These are phyloP conservation scores for Retiboletus flavoniger DNA, from an alignment of 1,284 basidiomycete genomes.

Conservation along the genomic window DNA sequence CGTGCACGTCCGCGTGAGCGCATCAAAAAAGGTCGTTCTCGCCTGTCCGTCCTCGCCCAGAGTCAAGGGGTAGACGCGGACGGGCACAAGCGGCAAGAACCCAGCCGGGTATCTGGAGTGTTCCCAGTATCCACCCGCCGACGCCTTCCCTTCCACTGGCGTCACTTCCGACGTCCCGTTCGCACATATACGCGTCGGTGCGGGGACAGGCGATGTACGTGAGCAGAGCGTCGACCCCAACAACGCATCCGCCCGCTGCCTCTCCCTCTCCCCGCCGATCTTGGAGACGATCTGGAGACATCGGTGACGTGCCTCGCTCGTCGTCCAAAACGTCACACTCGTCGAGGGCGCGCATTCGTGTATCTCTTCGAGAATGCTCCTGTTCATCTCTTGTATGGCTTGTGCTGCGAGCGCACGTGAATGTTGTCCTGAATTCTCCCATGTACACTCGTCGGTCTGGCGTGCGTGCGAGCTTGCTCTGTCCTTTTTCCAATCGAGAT, in stretches of 20 bases:
- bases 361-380: slow-evolving; percentile 65
- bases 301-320: slow-evolving; percentile 66
- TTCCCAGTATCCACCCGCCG: slow-evolving; percentile 50
- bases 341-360: slow-evolving; percentile 41
- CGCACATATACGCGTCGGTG: not conserved
- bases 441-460: slow-evolving; percentile 25
- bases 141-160: not conserved
- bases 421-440: slow-evolving; percentile 47
- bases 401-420: slow-evolving; percentile 65
- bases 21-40: slow-evolving; percentile 39
- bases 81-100: slow-evolving; percentile 56
- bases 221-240: slow-evolving; percentile 37
- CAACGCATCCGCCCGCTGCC: slow-evolving; percentile 55
- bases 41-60: no score
- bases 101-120: slow-evolving; percentile 54
- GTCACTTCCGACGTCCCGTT: not conserved
- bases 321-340: slow-evolving; percentile 73
- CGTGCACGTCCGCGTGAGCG: slow-evolving; percentile 50
- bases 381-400: slow-evolving; percentile 68
- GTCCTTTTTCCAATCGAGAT: slow-evolving; percentile 59
- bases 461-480: slow-evolving; percentile 18
- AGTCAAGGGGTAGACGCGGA: slow-evolving; percentile 45
- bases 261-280: slow-evolving; percentile 67
- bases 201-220: not conserved
- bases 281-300: slow-evolving; percentile 68